Evolutionary conservation across 2,329 filamentous ascomycete genomes (phyloP).

Genomic region (Aspergillus sp.): DNA sequence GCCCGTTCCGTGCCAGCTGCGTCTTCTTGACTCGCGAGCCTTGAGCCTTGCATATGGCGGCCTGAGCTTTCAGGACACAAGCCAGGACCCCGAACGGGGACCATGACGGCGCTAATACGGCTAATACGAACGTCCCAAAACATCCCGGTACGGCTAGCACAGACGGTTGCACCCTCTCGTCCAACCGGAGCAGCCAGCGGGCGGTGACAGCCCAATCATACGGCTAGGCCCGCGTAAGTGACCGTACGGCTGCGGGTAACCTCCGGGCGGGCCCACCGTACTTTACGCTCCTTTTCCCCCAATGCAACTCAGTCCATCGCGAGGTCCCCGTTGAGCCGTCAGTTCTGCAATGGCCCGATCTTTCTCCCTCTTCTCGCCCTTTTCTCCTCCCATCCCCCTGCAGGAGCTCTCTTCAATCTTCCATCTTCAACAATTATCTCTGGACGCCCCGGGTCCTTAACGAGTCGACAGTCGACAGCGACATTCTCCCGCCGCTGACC

Average conservation of each 20-base stretch:
- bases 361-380: too few relatives aligned
- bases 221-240: background rate
- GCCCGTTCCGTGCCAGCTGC: too few relatives aligned
- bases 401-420: too few relatives aligned
- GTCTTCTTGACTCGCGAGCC: too few relatives aligned
- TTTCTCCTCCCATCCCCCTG: too few relatives aligned
- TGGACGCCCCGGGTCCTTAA: too few relatives aligned
- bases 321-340: too few relatives aligned
- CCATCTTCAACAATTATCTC: too few relatives aligned
- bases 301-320: background rate
- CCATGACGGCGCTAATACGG: background rate
- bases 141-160: conserved; percentile 2
- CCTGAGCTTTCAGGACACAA: background rate
- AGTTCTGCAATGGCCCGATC: too few relatives aligned
- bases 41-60: background rate
- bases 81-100: background rate
- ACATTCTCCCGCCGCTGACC: background rate
- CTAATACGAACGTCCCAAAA: background rate
- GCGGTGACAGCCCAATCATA: background rate
- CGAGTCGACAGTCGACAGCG: too few relatives aligned
- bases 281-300: background rate
- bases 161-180: background rate
- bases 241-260: background rate
- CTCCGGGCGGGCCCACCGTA: background rate
- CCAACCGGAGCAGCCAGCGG: background rate